Base-by-base conservation (phyloP, 768 basidiomycete species). In the Leccinum truebloodii region DNA sequence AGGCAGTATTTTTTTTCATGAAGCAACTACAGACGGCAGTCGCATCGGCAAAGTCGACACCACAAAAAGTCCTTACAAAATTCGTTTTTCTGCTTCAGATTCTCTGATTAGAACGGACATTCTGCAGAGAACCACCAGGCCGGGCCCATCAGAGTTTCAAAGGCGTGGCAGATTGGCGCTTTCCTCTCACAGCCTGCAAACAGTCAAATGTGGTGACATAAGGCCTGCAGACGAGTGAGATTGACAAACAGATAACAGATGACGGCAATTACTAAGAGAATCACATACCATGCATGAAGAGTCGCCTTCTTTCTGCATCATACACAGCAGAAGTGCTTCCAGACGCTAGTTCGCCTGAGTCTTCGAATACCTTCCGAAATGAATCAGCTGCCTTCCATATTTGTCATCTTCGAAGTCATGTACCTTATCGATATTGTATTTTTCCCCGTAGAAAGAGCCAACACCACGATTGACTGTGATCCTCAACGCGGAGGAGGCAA, bases 211-310 rank as follows among this genome's bases (percentile, higher is more conserved):
- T 3, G 77, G 71, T 6, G 77, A 67, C 37, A 71, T 56, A 50
- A 75, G 51, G n/a, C 76, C 77, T 77, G 4, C 14, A 55, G 41
- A 56, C 39, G 57, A 59, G 60, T n/a, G 41, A 58, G 30, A 63
- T 35, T 58, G n/a, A 24, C 53, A 50, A 50, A 50, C n/a, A 34
- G 30, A 20, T 18, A 56, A 52, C 55, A 59, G 7, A 44, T 18
- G 18, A 51, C 57, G 53, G 54, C 4, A 60, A 61, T 60, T 58
- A 26, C 26, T 26, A 46, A 22, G 50, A 30, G 9, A 32, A 52
- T 50, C 16, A 65, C 79, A 59, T 69, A 87, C 88, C 87, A 65
- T 84, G 82, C 61, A 89, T 67, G 71, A 83, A 90, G 20, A 90
- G 66, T 37, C 66, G 76, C 20, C 74, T 71, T 52, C 83, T 76